These are phyloP conservation scores for Curvularia spicifera DNA, from an alignment of 2,329 filamentous ascomycete genomes.

Conservation along the genomic window DNA sequence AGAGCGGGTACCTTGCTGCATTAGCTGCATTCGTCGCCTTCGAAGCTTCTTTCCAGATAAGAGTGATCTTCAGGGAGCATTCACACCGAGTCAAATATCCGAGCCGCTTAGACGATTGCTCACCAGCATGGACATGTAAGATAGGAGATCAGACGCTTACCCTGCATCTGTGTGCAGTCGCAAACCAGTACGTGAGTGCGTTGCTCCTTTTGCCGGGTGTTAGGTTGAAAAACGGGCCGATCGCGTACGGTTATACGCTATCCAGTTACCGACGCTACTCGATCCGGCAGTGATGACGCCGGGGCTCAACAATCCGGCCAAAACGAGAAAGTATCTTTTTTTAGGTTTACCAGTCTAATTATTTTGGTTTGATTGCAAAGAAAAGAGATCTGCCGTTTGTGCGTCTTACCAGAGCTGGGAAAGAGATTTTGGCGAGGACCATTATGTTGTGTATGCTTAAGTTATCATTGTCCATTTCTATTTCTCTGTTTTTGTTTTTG, in stretches of 20 bases:
- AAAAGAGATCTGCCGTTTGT: not conserved
- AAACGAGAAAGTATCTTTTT: not conserved
- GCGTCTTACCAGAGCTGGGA: not conserved
- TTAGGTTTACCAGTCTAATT: not conserved
- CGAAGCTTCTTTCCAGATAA: not conserved
- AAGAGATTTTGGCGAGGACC: not conserved
- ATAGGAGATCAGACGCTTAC: not conserved
- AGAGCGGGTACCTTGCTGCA: not conserved
- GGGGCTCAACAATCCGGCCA: not conserved
- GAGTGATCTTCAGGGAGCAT: not conserved
- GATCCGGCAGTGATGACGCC: not conserved
- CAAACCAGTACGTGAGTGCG: not conserved
- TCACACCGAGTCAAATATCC: not conserved
- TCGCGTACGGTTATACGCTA: not conserved
- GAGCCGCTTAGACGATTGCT: not conserved
- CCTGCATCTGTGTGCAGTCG: not conserved
- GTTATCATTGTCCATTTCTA: not conserved
- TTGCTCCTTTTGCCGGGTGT: not conserved
- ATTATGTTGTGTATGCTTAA: not conserved
- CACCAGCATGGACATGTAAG: not conserved
- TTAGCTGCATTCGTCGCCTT: not conserved
- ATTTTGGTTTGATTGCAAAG: not conserved
- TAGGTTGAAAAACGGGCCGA: conserved; percentile 2
- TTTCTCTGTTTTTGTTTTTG: not conserved
- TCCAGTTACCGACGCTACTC: not conserved